Conservation (phyloP, 2,329 filamentous ascomycete species). For the Ophiostoma sp. region DNA sequence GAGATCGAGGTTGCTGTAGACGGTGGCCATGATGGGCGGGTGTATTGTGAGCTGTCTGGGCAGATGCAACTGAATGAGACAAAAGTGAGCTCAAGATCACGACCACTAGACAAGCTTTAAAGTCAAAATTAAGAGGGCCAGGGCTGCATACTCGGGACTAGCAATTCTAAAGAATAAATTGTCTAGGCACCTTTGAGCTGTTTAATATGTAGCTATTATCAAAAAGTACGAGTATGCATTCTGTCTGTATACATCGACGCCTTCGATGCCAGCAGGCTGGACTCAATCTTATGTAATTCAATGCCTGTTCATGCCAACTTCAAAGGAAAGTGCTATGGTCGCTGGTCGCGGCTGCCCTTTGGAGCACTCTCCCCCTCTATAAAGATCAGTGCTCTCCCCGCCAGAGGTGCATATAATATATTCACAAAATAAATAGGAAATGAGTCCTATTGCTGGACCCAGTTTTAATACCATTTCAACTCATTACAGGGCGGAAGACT, state of each 20-base stretch:
- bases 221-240: no score
- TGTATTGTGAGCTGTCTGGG: not conserved
- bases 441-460: not conserved
- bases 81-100: not conserved
- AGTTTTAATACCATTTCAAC: not conserved
- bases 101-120: not conserved
- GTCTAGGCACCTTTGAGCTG: no score
- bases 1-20: conserved; percentile 28
- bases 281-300: no score
- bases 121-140: not conserved
- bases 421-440: not conserved
- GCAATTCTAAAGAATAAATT: no score
- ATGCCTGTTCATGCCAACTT: no score
- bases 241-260: no score
- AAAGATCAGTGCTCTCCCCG: not conserved
- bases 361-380: no score
- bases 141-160: not conserved
- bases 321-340: no score
- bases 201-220: no score
- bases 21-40: conserved; percentile 20
- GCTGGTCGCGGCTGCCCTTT: no score
- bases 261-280: no score
- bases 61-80: not conserved
- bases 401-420: not conserved
- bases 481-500: not conserved